Conservation (phyloP, 108 stramenopile genomes). For the Pseudonitzschia delicatissima region DNA sequence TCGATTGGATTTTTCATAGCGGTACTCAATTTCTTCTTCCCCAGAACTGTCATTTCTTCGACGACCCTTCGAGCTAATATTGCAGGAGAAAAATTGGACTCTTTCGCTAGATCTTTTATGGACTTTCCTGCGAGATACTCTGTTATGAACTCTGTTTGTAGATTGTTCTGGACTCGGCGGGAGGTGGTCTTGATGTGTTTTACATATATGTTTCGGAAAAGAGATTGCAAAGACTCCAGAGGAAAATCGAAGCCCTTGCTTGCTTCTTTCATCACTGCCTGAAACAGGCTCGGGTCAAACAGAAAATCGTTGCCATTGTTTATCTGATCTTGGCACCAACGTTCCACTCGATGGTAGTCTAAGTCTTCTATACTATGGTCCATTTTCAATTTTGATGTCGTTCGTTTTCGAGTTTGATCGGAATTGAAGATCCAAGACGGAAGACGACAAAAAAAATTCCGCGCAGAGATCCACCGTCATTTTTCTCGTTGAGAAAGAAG, state of each 20-base stretch:
- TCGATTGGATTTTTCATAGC: constrained; percentile 61
- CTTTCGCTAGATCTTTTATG: constrained; percentile 52
- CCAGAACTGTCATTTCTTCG: constrained; percentile 43
- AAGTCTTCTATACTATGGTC: background rate
- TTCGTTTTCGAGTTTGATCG: no score
- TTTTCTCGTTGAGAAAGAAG: no score
- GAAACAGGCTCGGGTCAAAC: constrained; percentile 46
- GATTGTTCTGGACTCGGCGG: constrained; percentile 31
- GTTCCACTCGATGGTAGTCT: constrained; percentile 43
- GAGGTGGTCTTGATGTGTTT: constrained; percentile 53
- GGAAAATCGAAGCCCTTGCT: constrained; percentile 45
- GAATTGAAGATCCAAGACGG: no score
- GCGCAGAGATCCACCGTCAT: no score
- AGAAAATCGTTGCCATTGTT: constrained; percentile 40
- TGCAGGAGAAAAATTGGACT: constrained; percentile 61
- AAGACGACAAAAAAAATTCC: no score
- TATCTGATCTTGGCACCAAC: constrained; percentile 51
- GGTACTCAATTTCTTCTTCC: constrained; percentile 49
- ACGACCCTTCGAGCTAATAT: constrained; percentile 65
- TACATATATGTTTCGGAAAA: constrained; percentile 66
- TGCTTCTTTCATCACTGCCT: constrained; percentile 28
- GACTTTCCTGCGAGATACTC: constrained; percentile 47
- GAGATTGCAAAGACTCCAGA: constrained; percentile 60
- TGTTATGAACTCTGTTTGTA: constrained; percentile 20
- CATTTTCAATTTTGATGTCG: background rate